These are phyloP conservation scores for Hippophae rhamnoides DNA, from an alignment of 306 rosid genomes.

Conservation along the genomic window DNA sequence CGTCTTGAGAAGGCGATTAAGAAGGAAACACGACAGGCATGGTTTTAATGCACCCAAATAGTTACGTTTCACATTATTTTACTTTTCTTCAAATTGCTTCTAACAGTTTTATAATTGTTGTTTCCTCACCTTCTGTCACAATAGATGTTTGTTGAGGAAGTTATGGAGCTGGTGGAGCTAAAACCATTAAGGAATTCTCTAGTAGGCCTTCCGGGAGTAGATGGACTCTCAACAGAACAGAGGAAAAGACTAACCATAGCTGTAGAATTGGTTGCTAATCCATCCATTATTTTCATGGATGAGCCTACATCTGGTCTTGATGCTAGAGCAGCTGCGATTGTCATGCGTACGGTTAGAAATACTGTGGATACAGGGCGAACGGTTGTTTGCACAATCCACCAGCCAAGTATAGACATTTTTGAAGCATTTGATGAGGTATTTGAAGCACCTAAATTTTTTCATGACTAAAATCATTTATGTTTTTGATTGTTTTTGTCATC, in stretches of 20 bases:
- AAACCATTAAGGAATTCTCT: conserved; percentile 29
- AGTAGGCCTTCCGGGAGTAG: conserved; percentile 38
- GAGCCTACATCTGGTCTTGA: conserved; percentile 48
- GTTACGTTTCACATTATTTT: not conserved
- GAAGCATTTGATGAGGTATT: conserved; percentile 43
- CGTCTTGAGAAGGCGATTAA: conserved; percentile 40
- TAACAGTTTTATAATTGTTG: not conserved
- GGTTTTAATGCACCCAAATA: no score
- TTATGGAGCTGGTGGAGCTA: conserved; percentile 38
- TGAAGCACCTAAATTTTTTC: no score
- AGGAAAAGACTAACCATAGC: conserved; percentile 44
- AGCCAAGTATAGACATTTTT: conserved; percentile 41
- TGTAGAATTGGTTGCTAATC: conserved; percentile 40
- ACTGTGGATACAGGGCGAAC: conserved; percentile 45
- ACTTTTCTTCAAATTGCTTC: not conserved
- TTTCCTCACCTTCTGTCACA: not conserved
- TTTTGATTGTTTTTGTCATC: no score
- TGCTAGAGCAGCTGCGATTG: conserved; percentile 48
- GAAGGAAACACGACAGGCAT: conserved; percentile 35
- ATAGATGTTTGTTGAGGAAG: conserved; percentile 41
- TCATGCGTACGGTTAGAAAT: conserved; percentile 43
- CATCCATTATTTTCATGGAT: conserved; percentile 44
- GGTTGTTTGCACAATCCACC: conserved; percentile 43
- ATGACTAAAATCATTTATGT: no score
- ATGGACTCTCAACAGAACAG: conserved; percentile 44